Conservation (phyloP, 768 basidiomycete species). For the Kockovaella imperatae region DNA sequence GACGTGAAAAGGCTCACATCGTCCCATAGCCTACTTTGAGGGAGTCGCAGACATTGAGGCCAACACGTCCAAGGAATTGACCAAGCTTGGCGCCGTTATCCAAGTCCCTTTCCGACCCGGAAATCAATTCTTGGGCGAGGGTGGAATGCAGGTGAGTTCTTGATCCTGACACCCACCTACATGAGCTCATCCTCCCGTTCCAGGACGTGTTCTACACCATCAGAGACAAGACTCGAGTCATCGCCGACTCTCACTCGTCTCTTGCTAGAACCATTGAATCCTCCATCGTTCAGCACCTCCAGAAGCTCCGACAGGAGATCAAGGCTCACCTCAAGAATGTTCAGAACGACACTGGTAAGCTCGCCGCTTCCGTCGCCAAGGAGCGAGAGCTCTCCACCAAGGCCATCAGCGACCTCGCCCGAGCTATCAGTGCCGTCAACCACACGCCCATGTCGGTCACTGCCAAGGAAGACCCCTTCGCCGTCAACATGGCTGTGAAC, state of each 20-base stretch:
- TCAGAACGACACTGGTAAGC: conserved; percentile 89
- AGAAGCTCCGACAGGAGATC: conserved; percentile 89
- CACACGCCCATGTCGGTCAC: conserved; percentile 85
- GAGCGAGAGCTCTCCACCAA: conserved; percentile 83
- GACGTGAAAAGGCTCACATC: neutral
- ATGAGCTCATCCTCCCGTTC: neutral
- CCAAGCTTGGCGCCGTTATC: conserved; percentile 87
- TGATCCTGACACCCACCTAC: neutral
- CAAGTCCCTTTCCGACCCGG: conserved; percentile 93
- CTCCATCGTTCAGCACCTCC: conserved; percentile 93
- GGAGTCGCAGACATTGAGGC: conserved; percentile 83
- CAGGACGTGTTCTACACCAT: conserved; percentile 88
- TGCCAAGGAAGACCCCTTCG: conserved; percentile 74
- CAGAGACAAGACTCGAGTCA: conserved; percentile 82
- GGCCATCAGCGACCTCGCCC: conserved; percentile 77
- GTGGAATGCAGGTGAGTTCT: conserved; percentile 62
- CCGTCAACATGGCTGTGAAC: conserved; percentile 43
- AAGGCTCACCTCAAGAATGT: conserved; percentile 97
- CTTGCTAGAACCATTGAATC: conserved; percentile 92
- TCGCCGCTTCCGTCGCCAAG: conserved; percentile 81
- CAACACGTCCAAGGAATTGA: conserved; percentile 85
- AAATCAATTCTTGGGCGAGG: conserved; percentile 97
- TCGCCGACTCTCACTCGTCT: conserved; percentile 94
- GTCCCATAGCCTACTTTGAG: conserved; percentile 59
- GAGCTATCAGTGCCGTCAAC: conserved; percentile 81